Conservation (phyloP, 116 monocot species). For the Zostera marina region DNA sequence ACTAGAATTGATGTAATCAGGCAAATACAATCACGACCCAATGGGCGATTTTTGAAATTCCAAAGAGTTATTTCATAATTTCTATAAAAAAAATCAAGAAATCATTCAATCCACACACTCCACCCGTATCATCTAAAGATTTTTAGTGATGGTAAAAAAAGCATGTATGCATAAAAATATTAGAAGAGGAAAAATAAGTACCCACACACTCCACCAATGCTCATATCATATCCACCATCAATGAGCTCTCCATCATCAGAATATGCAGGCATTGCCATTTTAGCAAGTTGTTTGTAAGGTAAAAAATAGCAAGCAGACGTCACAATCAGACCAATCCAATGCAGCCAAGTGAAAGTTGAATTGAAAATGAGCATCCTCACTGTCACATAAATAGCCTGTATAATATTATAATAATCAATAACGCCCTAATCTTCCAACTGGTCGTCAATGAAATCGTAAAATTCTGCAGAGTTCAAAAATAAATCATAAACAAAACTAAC, state of each 20-base stretch:
- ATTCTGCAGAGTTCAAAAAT: no score
- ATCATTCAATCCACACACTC: no score
- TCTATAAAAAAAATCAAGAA: no score
- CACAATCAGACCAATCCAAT: conserved; percentile 77
- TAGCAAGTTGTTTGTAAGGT: conserved; percentile 78
- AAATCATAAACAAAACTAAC: no score
- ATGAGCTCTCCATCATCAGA: conserved; percentile 74
- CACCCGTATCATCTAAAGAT: no score
- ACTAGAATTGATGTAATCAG: no score
- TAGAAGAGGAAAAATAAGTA: conserved; percentile 5
- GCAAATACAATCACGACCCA: no score
- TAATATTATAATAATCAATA: background rate
- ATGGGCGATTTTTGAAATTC: no score
- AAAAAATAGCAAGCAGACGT: conserved; percentile 60
- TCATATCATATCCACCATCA: conserved; percentile 88
- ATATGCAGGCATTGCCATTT: conserved; percentile 69
- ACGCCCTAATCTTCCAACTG: background rate
- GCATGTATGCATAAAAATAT: no score
- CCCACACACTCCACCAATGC: conserved; percentile 74
- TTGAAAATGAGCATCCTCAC: conserved; percentile 62
- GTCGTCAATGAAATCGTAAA: no score
- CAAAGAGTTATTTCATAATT: no score
- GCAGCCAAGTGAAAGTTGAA: conserved; percentile 84
- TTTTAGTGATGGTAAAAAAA: no score
- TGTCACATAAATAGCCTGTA: conserved; percentile 53